A percentile compares a stretch with the other conserved stretches of the same genome.
These are phyloP conservation scores for Apiospora saccharicola DNA, from an alignment of 2,329 filamentous ascomycete species.

Conservation along the genomic window DNA sequence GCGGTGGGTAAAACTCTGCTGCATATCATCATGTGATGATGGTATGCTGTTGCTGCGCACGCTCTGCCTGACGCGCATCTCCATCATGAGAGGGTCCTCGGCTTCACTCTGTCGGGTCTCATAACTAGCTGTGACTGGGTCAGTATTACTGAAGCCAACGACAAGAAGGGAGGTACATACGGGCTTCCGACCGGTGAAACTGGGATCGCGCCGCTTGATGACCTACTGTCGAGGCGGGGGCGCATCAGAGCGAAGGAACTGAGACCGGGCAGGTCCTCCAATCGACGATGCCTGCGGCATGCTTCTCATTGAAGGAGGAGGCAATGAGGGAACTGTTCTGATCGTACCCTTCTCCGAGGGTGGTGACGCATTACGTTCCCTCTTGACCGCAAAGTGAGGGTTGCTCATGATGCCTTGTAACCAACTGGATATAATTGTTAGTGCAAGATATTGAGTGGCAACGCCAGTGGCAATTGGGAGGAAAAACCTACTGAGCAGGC, in stretches of 20 bases:
- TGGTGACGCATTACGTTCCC: constrained; percentile 8
- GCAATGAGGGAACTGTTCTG: constrained; percentile 6
- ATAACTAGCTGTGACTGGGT: constrained; percentile 23
- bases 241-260: neutral
- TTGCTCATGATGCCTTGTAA: neutral
- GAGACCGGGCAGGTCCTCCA: neutral
- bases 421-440: neutral
- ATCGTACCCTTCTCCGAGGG: constrained; percentile 12
- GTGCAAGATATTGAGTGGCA: neutral
- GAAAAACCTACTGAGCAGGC: neutral
- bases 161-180: constrained; percentile 21
- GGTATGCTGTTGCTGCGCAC: constrained; percentile 12
- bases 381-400: constrained; percentile 23
- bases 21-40: constrained; percentile 30
- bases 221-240: neutral
- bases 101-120: constrained; percentile 24
- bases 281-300: neutral
- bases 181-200: constrained; percentile 25
- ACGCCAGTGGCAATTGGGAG: neutral
- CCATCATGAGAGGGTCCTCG: constrained; percentile 23
- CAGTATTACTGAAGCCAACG: neutral
- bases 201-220: neutral
- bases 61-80: constrained; percentile 13
- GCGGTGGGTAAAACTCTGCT: constrained; percentile 44
- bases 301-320: neutral